A percentile compares a stretch with the other conserved stretches of the same genome.
These are phyloP conservation scores for Diaporthe sp. DNA, from an alignment of 2,329 filamentous ascomycete genomes.

Conservation along the genomic window DNA sequence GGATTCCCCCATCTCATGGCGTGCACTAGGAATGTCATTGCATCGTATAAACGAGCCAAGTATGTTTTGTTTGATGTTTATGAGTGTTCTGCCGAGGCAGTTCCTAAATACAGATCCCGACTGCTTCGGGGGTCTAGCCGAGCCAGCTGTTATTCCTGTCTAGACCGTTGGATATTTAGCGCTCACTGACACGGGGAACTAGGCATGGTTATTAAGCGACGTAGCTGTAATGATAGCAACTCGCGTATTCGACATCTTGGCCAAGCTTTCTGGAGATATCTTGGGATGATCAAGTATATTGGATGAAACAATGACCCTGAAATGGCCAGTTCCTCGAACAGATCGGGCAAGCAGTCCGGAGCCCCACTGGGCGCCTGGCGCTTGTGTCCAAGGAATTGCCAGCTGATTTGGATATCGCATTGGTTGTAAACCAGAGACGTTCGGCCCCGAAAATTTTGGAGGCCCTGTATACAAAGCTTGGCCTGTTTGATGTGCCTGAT, in stretches of 20 bases:
- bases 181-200: neutral
- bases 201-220: neutral
- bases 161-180: neutral
- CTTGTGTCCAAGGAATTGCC: neutral
- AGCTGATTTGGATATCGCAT: neutral
- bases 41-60: conserved; percentile 30
- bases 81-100: neutral
- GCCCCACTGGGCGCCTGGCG: neutral
- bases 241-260: neutral
- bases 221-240: neutral
- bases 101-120: neutral
- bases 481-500: conserved; percentile 21
- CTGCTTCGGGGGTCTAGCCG: neutral
- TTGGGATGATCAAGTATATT: conserved; percentile 20
- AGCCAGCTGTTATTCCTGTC: conserved; percentile 6
- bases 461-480: neutral
- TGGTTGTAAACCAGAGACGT: conserved; percentile 20
- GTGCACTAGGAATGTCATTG: neutral
- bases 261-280: conserved; percentile 24
- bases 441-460: neutral
- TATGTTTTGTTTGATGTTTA: conserved; percentile 27
- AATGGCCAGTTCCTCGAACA: neutral
- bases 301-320: conserved; percentile 4
- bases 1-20: neutral
- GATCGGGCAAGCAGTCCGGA: conserved; percentile 18